Conservation (phyloP, 2,329 filamentous ascomycete genomes). For the Camillea tinctor region DNA sequence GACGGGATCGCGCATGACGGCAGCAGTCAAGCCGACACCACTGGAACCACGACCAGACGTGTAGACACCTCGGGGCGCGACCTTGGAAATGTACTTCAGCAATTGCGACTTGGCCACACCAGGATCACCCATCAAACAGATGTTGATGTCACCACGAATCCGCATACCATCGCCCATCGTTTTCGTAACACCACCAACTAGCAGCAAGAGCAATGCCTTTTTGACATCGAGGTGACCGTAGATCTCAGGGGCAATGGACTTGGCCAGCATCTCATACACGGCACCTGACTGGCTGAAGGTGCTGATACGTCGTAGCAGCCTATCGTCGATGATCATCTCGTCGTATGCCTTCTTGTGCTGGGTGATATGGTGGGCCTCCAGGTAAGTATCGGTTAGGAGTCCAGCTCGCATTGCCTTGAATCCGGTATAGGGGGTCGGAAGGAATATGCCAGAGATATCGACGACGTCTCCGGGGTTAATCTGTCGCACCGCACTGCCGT, state of each 20-base stretch:
- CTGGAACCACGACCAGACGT: conserved; percentile 79
- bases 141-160: conserved; percentile 97
- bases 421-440: conserved; percentile 97
- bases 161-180: conserved; percentile 98
- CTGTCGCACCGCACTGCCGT: conserved; percentile 80
- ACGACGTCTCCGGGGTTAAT: conserved; percentile 93
- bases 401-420: conserved; percentile 97
- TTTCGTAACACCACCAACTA: conserved; percentile 95
- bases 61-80: conserved; percentile 88
- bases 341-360: conserved; percentile 99
- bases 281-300: conserved; percentile 82
- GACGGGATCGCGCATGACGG: conserved; percentile 80
- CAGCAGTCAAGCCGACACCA: conserved; percentile 78
- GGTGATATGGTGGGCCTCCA: conserved; percentile 88
- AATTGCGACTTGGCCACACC: conserved; percentile 99
- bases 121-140: conserved; percentile 98
- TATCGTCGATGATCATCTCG: conserved; percentile 79
- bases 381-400: conserved; percentile 93
- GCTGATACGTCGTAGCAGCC: conserved; percentile 79
- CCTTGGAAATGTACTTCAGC: conserved; percentile 97
- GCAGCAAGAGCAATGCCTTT: conserved; percentile 90
- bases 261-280: conserved; percentile 92
- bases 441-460: conserved; percentile 91
- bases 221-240: conserved; percentile 96
- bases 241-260: conserved; percentile 96